Evolutionary conservation across 2,329 filamentous ascomycete species (phyloP).

Genomic region (Xylariaceae sp.): DNA sequence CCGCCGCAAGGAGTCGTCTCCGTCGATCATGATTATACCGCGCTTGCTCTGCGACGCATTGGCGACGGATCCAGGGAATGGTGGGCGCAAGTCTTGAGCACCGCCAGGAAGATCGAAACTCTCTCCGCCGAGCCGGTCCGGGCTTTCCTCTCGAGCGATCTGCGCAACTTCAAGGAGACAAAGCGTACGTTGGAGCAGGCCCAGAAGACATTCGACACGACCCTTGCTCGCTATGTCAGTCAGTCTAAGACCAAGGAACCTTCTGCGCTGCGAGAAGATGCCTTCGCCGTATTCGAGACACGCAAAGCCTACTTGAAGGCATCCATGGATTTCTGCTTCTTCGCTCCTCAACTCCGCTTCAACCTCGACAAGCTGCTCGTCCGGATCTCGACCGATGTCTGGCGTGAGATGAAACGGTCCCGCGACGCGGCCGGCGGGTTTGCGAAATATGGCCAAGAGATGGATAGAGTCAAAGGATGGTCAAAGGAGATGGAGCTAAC

Average conservation of each 20-base stretch:
- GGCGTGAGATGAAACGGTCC: slow-evolving; percentile 74
- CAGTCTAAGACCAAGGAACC: slow-evolving; percentile 93
- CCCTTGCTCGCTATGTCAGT: slow-evolving; percentile 72
- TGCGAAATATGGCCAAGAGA: slow-evolving; percentile 66
- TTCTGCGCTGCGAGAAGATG: slow-evolving; percentile 85
- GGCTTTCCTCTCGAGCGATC: slow-evolving; percentile 69
- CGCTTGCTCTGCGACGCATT: slow-evolving; percentile 78
- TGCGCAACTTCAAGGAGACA: slow-evolving; percentile 81
- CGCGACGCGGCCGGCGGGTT: slow-evolving; percentile 62
- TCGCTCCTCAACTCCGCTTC: slow-evolving; percentile 78
- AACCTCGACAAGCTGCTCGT: slow-evolving; percentile 83
- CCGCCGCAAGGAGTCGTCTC: slow-evolving; percentile 70
- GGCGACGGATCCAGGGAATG: slow-evolving; percentile 83
- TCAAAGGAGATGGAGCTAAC: slow-evolving; percentile 86
- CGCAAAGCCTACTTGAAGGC: slow-evolving; percentile 86
- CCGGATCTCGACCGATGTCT: slow-evolving; percentile 77
- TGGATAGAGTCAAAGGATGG: slow-evolving; percentile 91
- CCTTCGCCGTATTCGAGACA: slow-evolving; percentile 90
- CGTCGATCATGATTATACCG: slow-evolving; percentile 91
- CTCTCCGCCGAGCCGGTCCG: slow-evolving; percentile 77
- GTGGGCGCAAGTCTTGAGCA: slow-evolving; percentile 70
- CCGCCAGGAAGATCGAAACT: slow-evolving; percentile 71
- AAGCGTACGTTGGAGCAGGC: slow-evolving; percentile 69
- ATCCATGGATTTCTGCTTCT: slow-evolving; percentile 87
- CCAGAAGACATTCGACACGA: slow-evolving; percentile 79